A percentile compares a stretch with the other conserved stretches of the same genome.
phyloP scores from a whole-genome alignment of 345 rosid species.

The Streptanthus diversifolius region DNA sequence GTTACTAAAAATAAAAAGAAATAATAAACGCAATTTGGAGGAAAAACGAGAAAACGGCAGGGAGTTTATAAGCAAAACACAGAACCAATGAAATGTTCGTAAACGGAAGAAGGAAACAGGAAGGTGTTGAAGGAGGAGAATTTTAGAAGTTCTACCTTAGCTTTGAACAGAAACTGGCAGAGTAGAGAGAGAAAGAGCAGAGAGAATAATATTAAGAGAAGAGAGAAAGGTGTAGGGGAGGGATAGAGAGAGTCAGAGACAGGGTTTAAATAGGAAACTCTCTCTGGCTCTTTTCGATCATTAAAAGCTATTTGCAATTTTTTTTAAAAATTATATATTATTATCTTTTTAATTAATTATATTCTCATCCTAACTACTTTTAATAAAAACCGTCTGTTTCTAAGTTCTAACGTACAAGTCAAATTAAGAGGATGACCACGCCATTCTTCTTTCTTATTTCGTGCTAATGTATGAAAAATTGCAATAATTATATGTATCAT shows the following conservation, averaged over 20 bases:
- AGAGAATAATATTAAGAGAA: neutral
- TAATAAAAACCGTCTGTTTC: constrained; percentile 13
- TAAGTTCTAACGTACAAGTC: constrained; percentile 37
- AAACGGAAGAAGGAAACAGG: neutral
- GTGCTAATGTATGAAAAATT: neutral
- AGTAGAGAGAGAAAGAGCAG: constrained; percentile 6
- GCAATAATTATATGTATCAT: neutral
- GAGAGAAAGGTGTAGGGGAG: constrained; percentile 33
- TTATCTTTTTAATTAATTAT: neutral
- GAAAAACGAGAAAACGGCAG: neutral
- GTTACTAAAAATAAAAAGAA: neutral
- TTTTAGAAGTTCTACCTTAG: constrained; percentile 6
- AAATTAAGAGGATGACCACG: constrained; percentile 25
- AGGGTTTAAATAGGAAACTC: constrained; percentile 29
- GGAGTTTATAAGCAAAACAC: neutral
- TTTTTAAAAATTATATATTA: neutral
- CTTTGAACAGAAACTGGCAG: neutral
- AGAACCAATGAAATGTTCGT: constrained; percentile 16
- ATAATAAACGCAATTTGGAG: neutral
- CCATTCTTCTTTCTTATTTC: constrained; percentile 11
- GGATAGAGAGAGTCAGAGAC: constrained; percentile 15
- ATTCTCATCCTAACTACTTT: constrained; percentile 17
- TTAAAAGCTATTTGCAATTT: constrained; percentile 28
- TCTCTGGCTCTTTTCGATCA: constrained; percentile 30
- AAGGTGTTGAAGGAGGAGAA: neutral